Evolutionary conservation across 2,329 filamentous ascomycete genomes (phyloP).

Genomic region (Cladosporium sp.): DNA sequence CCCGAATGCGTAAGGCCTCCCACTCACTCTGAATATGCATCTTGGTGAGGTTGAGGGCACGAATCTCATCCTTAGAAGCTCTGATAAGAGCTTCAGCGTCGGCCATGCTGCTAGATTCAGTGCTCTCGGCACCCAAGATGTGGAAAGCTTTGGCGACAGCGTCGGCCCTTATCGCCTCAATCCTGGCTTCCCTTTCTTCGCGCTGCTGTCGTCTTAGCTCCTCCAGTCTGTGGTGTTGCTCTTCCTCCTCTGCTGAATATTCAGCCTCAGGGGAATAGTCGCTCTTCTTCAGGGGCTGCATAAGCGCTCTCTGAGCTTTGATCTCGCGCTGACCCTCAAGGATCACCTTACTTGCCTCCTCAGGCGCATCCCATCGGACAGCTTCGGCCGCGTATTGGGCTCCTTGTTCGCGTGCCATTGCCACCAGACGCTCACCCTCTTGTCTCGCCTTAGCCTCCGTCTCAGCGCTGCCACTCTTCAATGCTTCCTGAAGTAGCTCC

Average conservation of each 20-base stretch:
- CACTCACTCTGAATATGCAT: constrained; percentile 20
- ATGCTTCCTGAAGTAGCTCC: background rate
- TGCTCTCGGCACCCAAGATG: background rate
- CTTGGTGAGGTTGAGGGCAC: constrained; percentile 12
- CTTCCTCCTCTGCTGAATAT: background rate
- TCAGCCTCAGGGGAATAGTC: background rate
- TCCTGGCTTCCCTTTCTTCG: background rate
- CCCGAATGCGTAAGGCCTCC: constrained; percentile 13
- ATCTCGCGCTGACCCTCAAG: constrained; percentile 2
- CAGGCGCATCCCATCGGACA: constrained; percentile 6
- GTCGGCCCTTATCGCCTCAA: background rate
- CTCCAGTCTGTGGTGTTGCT: background rate
- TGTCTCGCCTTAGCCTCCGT: constrained; percentile 10
- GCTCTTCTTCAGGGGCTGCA: background rate
- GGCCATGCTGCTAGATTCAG: background rate
- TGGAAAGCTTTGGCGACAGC: background rate
- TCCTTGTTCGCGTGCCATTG: background rate
- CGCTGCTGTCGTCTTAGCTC: background rate
- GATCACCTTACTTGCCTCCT: constrained; percentile 10
- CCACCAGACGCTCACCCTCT: constrained; percentile 15
- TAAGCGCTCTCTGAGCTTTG: constrained; percentile 1
- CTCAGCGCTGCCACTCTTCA: background rate
- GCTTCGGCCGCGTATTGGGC: constrained; percentile 1
- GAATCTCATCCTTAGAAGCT: constrained; percentile 4
- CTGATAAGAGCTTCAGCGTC: background rate